These are phyloP conservation scores for Vanderwaltozyma verrucispora DNA, from an alignment of 805 yeast genomes.

Conservation along the genomic window DNA sequence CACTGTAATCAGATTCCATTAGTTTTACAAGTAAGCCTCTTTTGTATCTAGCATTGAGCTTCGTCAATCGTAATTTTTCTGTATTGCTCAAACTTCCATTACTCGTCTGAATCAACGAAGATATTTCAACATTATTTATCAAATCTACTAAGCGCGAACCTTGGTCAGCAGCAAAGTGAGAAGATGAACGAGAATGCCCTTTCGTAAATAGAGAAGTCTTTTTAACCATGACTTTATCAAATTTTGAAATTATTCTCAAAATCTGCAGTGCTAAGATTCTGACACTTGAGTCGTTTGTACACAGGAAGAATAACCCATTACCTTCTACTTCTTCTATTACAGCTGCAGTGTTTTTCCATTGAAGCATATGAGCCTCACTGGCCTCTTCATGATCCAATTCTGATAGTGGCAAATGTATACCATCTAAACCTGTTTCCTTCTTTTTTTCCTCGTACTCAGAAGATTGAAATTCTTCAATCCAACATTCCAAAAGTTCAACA, in stretches of 20 bases:
- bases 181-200: slow-evolving; percentile 42
- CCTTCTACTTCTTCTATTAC: slow-evolving; percentile 94
- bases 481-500: slow-evolving; percentile 67
- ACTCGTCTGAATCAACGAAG: slow-evolving; percentile 45
- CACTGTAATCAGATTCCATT: slow-evolving; percentile 89
- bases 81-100: slow-evolving; percentile 53
- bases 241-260: slow-evolving; percentile 66
- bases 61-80: slow-evolving; percentile 61
- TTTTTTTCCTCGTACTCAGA: slow-evolving; percentile 23
- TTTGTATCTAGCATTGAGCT: slow-evolving; percentile 45
- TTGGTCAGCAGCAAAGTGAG: slow-evolving; percentile 64
- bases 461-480: slow-evolving; percentile 59
- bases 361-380: slow-evolving; percentile 48
- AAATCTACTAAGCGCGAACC: slow-evolving; percentile 71
- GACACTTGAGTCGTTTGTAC: slow-evolving; percentile 73
- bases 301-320: slow-evolving; percentile 81
- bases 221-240: slow-evolving; percentile 72
- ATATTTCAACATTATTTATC: slow-evolving; percentile 58
- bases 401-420: slow-evolving; percentile 16
- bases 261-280: slow-evolving; percentile 70
- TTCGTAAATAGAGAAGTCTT: slow-evolving; percentile 25
- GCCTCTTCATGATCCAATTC: slow-evolving; percentile 15
- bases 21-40: slow-evolving; percentile 61
- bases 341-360: slow-evolving; percentile 69
- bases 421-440: slow-evolving; percentile 26